A percentile compares a stretch with the other conserved stretches of the same genome.
These are phyloP conservation scores for Stromatinia cepivora DNA, from an alignment of 2,329 filamentous ascomycete species.

Conservation along the genomic window DNA sequence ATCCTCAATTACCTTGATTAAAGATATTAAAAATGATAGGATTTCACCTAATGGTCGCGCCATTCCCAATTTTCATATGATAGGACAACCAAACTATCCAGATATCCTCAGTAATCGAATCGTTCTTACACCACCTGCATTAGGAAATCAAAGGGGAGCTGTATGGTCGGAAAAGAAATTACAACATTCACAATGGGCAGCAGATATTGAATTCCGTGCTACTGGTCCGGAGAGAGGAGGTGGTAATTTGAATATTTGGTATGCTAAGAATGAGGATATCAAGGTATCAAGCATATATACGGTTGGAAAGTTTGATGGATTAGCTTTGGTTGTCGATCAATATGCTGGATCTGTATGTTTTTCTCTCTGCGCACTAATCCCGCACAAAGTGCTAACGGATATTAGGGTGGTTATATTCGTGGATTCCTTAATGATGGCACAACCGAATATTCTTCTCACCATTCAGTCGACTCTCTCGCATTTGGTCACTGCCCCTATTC, in stretches of 20 bases:
- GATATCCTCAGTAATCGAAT: slow-evolving; percentile 83
- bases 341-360: slow-evolving; percentile 64
- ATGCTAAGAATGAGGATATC: slow-evolving; percentile 69
- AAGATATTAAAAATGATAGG: slow-evolving; percentile 29
- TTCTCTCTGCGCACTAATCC: background rate
- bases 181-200: slow-evolving; percentile 70
- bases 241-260: slow-evolving; percentile 94
- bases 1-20: background rate
- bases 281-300: slow-evolving; percentile 81
- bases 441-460: slow-evolving; percentile 73
- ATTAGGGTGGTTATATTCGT: slow-evolving; percentile 72
- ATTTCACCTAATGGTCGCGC: slow-evolving; percentile 39
- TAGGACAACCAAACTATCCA: slow-evolving; percentile 51
- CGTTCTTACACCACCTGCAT: slow-evolving; percentile 84
- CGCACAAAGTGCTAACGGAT: background rate
- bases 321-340: slow-evolving; percentile 82
- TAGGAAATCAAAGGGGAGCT: slow-evolving; percentile 80
- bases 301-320: slow-evolving; percentile 81
- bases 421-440: slow-evolving; percentile 93
- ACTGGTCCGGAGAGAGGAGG: slow-evolving; percentile 81
- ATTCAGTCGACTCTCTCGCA: slow-evolving; percentile 77
- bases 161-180: slow-evolving; percentile 72
- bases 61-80: slow-evolving; percentile 39
- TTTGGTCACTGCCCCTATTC: slow-evolving; percentile 91
- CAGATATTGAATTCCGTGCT: slow-evolving; percentile 83